These are phyloP conservation scores for Tetradesmus lagerheimii DNA, from an alignment of 139 green algal genomes.

Conservation along the genomic window DNA sequence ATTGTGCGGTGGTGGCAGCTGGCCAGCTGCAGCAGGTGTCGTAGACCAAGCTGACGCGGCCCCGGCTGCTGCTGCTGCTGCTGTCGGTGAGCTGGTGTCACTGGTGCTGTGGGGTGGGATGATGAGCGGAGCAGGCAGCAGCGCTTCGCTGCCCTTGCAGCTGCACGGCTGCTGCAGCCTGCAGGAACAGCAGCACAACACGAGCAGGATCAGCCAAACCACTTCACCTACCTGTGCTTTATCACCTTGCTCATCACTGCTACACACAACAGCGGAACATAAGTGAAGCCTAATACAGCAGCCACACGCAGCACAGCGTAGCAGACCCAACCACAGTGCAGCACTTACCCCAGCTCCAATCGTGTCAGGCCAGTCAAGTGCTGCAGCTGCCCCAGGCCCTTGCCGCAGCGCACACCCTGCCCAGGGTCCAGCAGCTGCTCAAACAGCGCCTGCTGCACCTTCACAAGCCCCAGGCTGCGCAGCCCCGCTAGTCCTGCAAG, in stretches of 20 bases:
- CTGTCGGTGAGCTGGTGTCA: not conserved
- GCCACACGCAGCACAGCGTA: no score
- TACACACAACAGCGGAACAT: not conserved
- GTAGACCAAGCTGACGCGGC: not conserved
- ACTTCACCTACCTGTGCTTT: no score
- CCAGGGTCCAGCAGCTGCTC: conserved; percentile 37
- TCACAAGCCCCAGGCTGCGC: conserved; percentile 10
- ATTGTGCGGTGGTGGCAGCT: not conserved
- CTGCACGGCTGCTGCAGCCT: not conserved
- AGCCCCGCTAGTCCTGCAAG: not conserved
- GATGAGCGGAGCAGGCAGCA: not conserved
- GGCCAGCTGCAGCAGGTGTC: not conserved
- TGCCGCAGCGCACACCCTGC: not conserved
- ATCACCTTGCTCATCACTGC: no score
- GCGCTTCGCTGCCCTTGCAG: not conserved
- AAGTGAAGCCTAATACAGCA: not conserved
- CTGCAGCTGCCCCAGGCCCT: conserved; percentile 7
- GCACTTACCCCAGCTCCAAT: conserved; percentile 35
- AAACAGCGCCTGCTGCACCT: conserved; percentile 1
- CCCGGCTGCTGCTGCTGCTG: not conserved
- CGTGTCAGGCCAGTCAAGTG: not conserved
- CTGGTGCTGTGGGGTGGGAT: conserved; percentile 19
- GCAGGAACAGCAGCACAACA: not conserved
- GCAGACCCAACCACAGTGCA: not conserved
- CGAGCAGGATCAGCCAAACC: no score